Conservation (phyloP, 2,329 filamentous ascomycete species). For the Torrubiella hemipterigena region DNA sequence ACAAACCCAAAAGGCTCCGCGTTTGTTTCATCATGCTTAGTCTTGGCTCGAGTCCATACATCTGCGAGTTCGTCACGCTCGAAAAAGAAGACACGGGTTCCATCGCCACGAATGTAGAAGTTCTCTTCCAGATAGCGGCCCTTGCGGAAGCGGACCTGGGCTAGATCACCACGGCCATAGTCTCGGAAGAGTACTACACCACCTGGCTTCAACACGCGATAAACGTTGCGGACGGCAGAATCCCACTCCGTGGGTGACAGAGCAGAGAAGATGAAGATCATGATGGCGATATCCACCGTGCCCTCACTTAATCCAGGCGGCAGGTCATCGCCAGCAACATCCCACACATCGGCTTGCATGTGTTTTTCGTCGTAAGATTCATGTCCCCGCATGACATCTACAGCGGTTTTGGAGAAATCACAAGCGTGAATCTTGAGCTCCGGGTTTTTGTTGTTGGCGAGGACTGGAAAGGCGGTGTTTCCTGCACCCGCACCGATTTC, state of each 20-base stretch:
- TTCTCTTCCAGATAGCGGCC: slow-evolving; percentile 90
- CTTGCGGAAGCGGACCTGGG: slow-evolving; percentile 95
- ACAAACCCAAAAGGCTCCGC: slow-evolving; percentile 45
- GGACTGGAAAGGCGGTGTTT: slow-evolving; percentile 88
- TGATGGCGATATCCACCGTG: slow-evolving; percentile 81
- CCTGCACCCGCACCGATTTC: slow-evolving; percentile 94
- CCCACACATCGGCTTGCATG: slow-evolving; percentile 92
- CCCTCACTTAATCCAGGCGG: slow-evolving; percentile 66
- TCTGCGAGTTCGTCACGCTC: slow-evolving; percentile 68
- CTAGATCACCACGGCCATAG: slow-evolving; percentile 89
- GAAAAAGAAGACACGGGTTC: slow-evolving; percentile 96
- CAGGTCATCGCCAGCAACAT: slow-evolving; percentile 60
- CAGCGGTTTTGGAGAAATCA: slow-evolving; percentile 91
- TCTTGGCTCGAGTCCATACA: slow-evolving; percentile 56
- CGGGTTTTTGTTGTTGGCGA: slow-evolving; percentile 73
- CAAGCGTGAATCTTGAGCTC: slow-evolving; percentile 79
- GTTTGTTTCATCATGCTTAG: slow-evolving; percentile 12
- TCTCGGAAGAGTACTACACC: slow-evolving; percentile 93
- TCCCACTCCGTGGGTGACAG: slow-evolving; percentile 77
- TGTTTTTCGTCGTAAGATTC: slow-evolving; percentile 59
- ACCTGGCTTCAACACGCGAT: slow-evolving; percentile 75
- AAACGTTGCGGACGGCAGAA: slow-evolving; percentile 69
- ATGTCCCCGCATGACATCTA: slow-evolving; percentile 79
- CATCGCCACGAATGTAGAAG: slow-evolving; percentile 92
- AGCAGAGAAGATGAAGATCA: slow-evolving; percentile 97